phyloP scores from a whole-genome alignment of 2,329 filamentous ascomycete genomes.

The Aspergillus sp. region DNA sequence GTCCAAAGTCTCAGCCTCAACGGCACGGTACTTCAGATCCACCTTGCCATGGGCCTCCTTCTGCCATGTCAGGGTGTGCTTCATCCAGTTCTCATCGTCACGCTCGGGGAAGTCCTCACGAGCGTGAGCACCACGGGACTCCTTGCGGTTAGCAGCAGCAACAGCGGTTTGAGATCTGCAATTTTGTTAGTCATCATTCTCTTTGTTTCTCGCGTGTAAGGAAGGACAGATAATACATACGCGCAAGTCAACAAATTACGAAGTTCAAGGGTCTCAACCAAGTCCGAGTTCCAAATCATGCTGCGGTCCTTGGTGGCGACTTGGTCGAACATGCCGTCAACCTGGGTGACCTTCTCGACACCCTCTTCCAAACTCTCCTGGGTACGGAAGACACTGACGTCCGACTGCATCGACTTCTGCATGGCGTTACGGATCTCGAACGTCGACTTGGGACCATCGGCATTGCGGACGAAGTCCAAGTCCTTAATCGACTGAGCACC shows the following conservation, averaged over 20 bases:
- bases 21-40: conserved; percentile 76
- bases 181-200: conserved; percentile 7
- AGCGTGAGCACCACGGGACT: conserved; percentile 93
- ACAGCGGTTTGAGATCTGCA: conserved; percentile 77
- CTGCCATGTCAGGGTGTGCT: conserved; percentile 96
- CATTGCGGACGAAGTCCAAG: conserved; percentile 76
- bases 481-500: conserved; percentile 79
- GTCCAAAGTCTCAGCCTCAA: conserved; percentile 76
- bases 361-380: conserved; percentile 90
- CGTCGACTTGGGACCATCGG: conserved; percentile 77
- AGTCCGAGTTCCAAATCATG: conserved; percentile 99
- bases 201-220: conserved; percentile 3
- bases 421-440: conserved; percentile 82
- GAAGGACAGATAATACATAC: conserved; percentile 46
- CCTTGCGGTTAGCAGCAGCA: conserved; percentile 86
- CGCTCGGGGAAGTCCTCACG: conserved; percentile 94
- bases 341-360: conserved; percentile 75
- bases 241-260: conserved; percentile 94
- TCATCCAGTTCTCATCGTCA: conserved; percentile 97
- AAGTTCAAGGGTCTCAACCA: conserved; percentile 92
- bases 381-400: conserved; percentile 93
- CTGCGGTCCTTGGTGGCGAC: conserved; percentile 95
- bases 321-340: conserved; percentile 70
- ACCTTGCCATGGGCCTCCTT: conserved; percentile 82
- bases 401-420: conserved; percentile 98